Conservation (phyloP, 2,329 filamentous ascomycete genomes). For the Xylaria sp. region DNA sequence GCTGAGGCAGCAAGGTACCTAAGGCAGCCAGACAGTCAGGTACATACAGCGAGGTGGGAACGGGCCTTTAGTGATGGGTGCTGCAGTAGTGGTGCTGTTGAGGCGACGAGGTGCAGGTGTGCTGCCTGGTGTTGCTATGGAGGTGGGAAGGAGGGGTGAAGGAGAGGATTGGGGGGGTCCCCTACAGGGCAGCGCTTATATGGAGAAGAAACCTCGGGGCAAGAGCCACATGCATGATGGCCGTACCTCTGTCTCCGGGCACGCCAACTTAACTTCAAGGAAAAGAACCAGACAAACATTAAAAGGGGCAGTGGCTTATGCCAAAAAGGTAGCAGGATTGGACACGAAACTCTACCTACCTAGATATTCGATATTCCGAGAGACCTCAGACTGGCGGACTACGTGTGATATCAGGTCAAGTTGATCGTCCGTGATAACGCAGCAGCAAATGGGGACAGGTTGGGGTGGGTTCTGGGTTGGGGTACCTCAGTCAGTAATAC, state of each 20-base stretch:
- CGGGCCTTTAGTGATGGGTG: slow-evolving; percentile 1
- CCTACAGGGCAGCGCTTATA: background rate
- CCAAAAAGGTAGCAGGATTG: slow-evolving; percentile 9
- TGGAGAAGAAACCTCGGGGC: background rate
- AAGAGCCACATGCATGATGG: background rate
- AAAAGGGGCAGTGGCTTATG: slow-evolving; percentile 18
- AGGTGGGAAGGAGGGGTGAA: slow-evolving; percentile 32
- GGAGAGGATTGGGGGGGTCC: slow-evolving; percentile 6
- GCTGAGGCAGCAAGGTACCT: no score
- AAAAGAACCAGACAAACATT: background rate
- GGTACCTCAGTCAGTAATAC: no score
- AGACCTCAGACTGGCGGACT: background rate
- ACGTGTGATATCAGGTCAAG: background rate
- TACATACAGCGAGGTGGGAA: background rate
- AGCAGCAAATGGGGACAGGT: no score
- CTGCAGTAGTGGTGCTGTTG: slow-evolving; percentile 9
- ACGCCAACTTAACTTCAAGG: background rate
- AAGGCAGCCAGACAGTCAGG: background rate
- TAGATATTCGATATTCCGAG: slow-evolving; percentile 1
- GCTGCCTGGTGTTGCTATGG: slow-evolving; percentile 27
- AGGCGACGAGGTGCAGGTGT: slow-evolving; percentile 22
- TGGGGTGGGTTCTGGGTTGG: no score
- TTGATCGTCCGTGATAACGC: slow-evolving; percentile 4
- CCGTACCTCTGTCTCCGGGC: background rate
- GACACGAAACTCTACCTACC: background rate